Evolutionary conservation across 1,139 yeast genomes (phyloP).

Genomic region (Debaryomyces psychrophilus): DNA sequence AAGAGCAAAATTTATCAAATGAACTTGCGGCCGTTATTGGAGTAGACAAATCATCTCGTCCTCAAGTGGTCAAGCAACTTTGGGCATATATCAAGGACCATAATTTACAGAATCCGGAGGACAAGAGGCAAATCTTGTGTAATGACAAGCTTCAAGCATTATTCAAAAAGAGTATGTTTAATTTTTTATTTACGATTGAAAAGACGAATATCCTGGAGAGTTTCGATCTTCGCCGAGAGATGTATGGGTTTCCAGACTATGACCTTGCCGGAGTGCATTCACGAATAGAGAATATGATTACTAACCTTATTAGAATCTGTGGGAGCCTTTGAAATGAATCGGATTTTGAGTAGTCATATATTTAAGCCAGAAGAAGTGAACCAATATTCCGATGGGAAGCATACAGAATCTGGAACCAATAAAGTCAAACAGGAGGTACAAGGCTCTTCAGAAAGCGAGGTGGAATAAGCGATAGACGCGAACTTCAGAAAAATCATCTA

Average conservation of each 20-base stretch:
- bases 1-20: conserved; percentile 49
- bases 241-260: too few relatives aligned
- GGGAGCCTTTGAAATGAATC: conserved; percentile 72
- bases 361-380: conserved; percentile 43
- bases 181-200: neutral
- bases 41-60: conserved; percentile 53
- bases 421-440: neutral
- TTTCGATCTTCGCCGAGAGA: too few relatives aligned
- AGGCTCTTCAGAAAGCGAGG: neutral
- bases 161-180: conserved; percentile 52
- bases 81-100: conserved; percentile 76
- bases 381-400: neutral
- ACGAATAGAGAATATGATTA: conserved; percentile 11
- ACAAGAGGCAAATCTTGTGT: conserved; percentile 67
- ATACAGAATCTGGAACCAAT: neutral
- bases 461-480: neutral
- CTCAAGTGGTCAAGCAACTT: conserved; percentile 69
- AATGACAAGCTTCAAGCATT: conserved; percentile 63
- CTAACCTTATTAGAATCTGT: conserved; percentile 43
- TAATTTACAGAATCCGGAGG: conserved; percentile 68
- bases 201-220: too few relatives aligned
- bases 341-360: conserved; percentile 57
- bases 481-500: too few relatives aligned
- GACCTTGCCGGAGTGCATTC: neutral
- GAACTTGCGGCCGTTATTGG: conserved; percentile 52